These are phyloP conservation scores for Neoascochyta sp. DNA, from an alignment of 2,329 filamentous ascomycete genomes.

Conservation along the genomic window DNA sequence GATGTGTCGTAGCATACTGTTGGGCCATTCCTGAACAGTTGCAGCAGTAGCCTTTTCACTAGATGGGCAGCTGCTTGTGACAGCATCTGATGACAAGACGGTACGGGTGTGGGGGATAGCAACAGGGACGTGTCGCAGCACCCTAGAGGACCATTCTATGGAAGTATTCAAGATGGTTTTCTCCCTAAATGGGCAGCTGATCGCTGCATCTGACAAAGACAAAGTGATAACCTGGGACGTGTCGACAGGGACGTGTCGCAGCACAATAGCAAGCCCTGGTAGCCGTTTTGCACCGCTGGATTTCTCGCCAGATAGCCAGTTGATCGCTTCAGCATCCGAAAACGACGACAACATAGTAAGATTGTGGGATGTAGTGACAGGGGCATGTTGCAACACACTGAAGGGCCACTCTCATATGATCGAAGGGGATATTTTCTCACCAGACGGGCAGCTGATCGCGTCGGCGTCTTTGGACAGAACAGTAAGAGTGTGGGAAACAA, in stretches of 20 bases:
- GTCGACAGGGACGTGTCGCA: constrained; percentile 1
- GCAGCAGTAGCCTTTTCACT: constrained; percentile 44
- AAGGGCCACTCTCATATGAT: background rate
- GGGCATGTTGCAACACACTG: background rate
- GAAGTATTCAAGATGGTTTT: constrained; percentile 6
- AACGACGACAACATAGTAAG: constrained; percentile 1
- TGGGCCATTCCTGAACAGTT: constrained; percentile 52
- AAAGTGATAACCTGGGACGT: too few relatives aligned
- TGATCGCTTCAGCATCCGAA: constrained; percentile 1
- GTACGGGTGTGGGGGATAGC: constrained; percentile 12
- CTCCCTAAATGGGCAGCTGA: constrained; percentile 11
- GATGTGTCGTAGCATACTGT: constrained; percentile 3
- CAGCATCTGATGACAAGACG: constrained; percentile 10
- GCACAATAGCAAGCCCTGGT: background rate
- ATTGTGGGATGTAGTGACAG: constrained; percentile 1
- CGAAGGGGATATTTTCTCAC: background rate
- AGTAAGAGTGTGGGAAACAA: constrained; percentile 1
- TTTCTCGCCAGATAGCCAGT: constrained; percentile 6
- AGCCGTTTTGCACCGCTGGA: background rate
- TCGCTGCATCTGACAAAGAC: constrained; percentile 11
- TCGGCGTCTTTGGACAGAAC: background rate
- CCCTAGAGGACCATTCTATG: constrained; percentile 1
- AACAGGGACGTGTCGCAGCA: constrained; percentile 2
- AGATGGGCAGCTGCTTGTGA: constrained; percentile 11
- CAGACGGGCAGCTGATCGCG: background rate